Evolutionary conservation across 495 filamentous ascomycete species (phyloP), one percentile per base, ranked within the genome.

Genomic region (Aspergillus leporis): DNA sequence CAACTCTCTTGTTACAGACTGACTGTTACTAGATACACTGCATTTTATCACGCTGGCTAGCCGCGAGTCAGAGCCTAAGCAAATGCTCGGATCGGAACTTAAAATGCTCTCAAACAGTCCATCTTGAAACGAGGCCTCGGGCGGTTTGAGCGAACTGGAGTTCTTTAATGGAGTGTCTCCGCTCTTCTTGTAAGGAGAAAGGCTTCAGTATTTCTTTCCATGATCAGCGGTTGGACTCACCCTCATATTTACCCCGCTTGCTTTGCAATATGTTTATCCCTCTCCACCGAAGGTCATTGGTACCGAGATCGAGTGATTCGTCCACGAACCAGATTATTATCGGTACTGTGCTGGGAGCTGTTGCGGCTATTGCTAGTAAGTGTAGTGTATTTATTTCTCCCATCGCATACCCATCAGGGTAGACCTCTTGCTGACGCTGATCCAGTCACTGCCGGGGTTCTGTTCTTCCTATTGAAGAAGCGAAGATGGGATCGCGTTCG

Each of bases 341-440:
- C 51, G 71, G 71, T 0, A 66, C 67, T 6, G 69, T 74, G 0
- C 49, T 74, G 2, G 69, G 71, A 10, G 59, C 61, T 30, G 58
- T 70, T 38, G 63, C 56, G 10, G 51, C 64, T 25, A 59, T 64
- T 46, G 65, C 65, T 2, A 68, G 70, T 73, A 63, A 56, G 68
- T 62, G 21, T 21, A 19, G 49, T 36, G 19, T 54, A 14, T n/a
- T 59, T 36, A 4, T n/a, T 21, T 38, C 30, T 34, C 2, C 36
- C 32, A 21, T 30, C 16, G 25, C 8, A 25, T 28, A 43, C 13
- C 12, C n/a, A n/a, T n/a, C n/a, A n/a, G n/a, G n/a, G n/a, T n/a
- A n/a, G n/a, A n/a, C n/a, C n/a, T n/a, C n/a, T 18, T 19, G 25
- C 19, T 31, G 14, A 45, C 52, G 18, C 30, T 22, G 16, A 0